phyloP scores from a whole-genome alignment of 495 filamentous ascomycete species.

The Elaphomyces granulatus region DNA sequence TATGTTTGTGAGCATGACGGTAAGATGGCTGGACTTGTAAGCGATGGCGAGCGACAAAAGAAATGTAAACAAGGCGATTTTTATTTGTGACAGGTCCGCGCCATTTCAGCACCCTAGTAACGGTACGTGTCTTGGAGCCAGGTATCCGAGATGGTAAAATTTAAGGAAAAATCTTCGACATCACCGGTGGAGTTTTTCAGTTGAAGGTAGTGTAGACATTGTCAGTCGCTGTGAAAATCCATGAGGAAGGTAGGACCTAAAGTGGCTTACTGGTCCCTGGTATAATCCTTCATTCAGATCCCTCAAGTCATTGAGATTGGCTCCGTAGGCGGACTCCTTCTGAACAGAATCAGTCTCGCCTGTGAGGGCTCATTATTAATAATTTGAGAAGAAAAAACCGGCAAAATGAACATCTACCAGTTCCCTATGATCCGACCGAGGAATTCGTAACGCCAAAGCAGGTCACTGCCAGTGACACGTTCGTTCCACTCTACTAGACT shows the following conservation, averaged over 20 bases:
- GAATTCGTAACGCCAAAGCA: conserved; percentile 77
- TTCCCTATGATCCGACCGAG: conserved; percentile 87
- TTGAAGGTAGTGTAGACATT: conserved; percentile 39
- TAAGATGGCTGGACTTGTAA: conserved; percentile 72
- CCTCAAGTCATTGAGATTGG: conserved; percentile 82
- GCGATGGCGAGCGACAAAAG: conserved; percentile 73
- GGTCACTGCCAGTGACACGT: conserved; percentile 39
- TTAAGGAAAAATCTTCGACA: conserved; percentile 62
- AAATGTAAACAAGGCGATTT: conserved; percentile 89
- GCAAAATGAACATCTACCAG: conserved; percentile 89
- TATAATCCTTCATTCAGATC: conserved; percentile 92
- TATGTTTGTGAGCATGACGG: too few relatives aligned
- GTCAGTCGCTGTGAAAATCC: too few relatives aligned
- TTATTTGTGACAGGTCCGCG: conserved; percentile 78
- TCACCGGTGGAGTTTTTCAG: conserved; percentile 82
- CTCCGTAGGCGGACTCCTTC: conserved; percentile 58
- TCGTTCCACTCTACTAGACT: conserved; percentile 49
- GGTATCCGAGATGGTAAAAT: conserved; percentile 84
- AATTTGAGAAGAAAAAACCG: conserved; percentile 88
- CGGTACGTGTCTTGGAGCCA: conserved; percentile 26
- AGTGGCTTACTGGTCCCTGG: conserved; percentile 56
- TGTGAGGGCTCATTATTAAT: conserved; percentile 80
- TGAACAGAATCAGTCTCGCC: conserved; percentile 46
- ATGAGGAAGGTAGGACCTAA: background rate
- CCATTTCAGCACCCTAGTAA: conserved; percentile 60